Conservation (phyloP, 345 rosid genomes). For the Chamaenerion angustifolium region DNA sequence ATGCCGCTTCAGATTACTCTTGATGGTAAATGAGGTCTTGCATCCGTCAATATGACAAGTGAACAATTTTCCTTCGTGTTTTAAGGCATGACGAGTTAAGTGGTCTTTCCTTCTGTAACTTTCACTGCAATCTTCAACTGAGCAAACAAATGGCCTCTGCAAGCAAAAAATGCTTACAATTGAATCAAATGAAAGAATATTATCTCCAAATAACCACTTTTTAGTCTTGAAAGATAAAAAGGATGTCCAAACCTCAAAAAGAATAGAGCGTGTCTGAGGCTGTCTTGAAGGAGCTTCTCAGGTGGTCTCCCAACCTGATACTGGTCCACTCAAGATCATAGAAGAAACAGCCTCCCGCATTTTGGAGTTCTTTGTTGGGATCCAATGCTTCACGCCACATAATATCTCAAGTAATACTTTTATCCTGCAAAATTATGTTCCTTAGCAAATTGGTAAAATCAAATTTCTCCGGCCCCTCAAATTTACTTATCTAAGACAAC, state of each 20-base stretch:
- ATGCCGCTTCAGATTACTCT: conserved; percentile 55
- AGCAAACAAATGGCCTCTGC: conserved; percentile 67
- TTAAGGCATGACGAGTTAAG: conserved; percentile 61
- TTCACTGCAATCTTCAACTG: conserved; percentile 45
- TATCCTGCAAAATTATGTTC: conserved; percentile 5
- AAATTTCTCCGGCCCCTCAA: no score
- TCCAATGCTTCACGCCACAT: conserved; percentile 96
- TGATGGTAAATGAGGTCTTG: conserved; percentile 25
- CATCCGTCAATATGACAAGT: conserved; percentile 51
- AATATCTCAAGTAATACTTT: background rate
- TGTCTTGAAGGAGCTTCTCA: conserved; percentile 90
- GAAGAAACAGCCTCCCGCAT: conserved; percentile 67
- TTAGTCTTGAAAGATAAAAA: background rate
- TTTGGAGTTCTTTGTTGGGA: conserved; percentile 97
- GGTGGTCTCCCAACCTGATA: conserved; percentile 99
- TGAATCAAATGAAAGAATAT: background rate
- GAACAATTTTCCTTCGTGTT: conserved; percentile 67
- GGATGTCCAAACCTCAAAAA: conserved; percentile 27
- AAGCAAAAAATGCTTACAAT: background rate
- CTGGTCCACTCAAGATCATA: conserved; percentile 61
- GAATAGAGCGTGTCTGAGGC: conserved; percentile 77
- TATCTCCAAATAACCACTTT: background rate
- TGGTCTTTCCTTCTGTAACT: conserved; percentile 90
- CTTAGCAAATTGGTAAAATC: background rate
- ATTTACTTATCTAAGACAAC: no score